Percentiles rank a stretch among this genome's conserved stretches.
Conservation (phyloP, 495 filamentous ascomycete species). For the Lichina pygmaea region DNA sequence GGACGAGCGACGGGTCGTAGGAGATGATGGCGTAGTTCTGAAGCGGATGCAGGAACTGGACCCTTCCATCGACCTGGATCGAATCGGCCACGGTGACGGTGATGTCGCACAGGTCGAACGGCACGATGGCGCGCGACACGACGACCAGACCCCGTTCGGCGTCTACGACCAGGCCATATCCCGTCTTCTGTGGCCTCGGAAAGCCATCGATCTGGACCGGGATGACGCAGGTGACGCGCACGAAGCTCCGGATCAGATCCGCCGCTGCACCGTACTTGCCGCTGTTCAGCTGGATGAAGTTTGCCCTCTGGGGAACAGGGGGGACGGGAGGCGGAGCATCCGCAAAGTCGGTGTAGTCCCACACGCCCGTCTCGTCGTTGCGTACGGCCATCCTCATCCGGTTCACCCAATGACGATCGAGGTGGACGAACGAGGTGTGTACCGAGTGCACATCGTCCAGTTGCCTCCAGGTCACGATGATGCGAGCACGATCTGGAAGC, state of each 20-base stretch:
- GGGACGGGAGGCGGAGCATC: conserved; percentile 49
- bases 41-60: conserved; percentile 91
- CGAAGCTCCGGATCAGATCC: conserved; percentile 81
- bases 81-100: conserved; percentile 86
- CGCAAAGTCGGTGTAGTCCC: conserved; percentile 76
- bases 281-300: conserved; percentile 76
- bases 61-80: conserved; percentile 75
- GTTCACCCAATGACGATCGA: conserved; percentile 83
- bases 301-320: conserved; percentile 46
- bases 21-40: conserved; percentile 93
- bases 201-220: conserved; percentile 92
- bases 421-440: conserved; percentile 70
- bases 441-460: conserved; percentile 83
- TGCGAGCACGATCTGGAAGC: conserved; percentile 43
- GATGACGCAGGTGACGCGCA: conserved; percentile 74
- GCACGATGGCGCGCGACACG: conserved; percentile 76
- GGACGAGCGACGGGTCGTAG: conserved; percentile 78
- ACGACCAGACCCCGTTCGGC: conserved; percentile 86
- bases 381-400: conserved; percentile 85
- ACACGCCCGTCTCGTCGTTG: conserved; percentile 73
- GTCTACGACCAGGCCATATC: conserved; percentile 86
- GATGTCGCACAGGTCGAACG: conserved; percentile 91
- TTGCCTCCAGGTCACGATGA: conserved; percentile 89
- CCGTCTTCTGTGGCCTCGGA: conserved; percentile 72
- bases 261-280: conserved; percentile 73